These are phyloP conservation scores for Colletotrichum simmondsii DNA, from an alignment of 2,329 filamentous ascomycete genomes.

Conservation along the genomic window DNA sequence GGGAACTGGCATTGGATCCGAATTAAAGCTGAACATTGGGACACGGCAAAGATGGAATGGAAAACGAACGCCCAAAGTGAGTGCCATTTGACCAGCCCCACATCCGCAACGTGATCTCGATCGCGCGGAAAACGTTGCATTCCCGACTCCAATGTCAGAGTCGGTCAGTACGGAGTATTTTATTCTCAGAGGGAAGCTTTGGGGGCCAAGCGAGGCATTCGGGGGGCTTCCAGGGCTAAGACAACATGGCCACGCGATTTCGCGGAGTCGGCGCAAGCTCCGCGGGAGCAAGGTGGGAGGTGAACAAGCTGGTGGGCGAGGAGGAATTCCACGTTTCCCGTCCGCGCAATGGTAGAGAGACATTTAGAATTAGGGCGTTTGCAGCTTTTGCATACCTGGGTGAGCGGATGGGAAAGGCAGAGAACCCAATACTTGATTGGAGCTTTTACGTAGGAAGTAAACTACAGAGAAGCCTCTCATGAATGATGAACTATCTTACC, in stretches of 20 bases:
- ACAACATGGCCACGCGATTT: not conserved
- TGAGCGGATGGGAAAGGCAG: not conserved
- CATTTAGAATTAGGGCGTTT: slow-evolving; percentile 10
- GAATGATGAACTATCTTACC: slow-evolving; percentile 12
- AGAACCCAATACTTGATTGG: not conserved
- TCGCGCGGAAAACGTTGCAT: not conserved
- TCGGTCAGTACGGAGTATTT: too few relatives aligned
- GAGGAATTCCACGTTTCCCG: not conserved
- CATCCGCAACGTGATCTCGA: not conserved
- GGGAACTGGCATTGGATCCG: not conserved
- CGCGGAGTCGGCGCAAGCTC: not conserved
- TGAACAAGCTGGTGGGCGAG: too few relatives aligned
- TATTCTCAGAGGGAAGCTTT: not conserved
- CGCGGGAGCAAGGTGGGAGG: not conserved
- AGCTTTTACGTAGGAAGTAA: not conserved
- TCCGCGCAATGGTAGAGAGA: not conserved
- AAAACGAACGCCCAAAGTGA: not conserved
- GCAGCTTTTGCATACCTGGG: not conserved
- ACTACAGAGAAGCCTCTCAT: not conserved
- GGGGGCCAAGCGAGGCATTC: not conserved
- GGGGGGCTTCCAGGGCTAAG: not conserved
- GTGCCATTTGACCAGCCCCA: not conserved
- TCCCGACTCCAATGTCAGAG: not conserved
- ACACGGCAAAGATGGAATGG: not conserved
- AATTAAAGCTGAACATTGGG: not conserved